Percentiles rank a stretch among this genome's conserved stretches.
Evolutionary conservation across 768 basidiomycete species (phyloP).

Genomic region (Gloeopeniophorella convolvens): DNA sequence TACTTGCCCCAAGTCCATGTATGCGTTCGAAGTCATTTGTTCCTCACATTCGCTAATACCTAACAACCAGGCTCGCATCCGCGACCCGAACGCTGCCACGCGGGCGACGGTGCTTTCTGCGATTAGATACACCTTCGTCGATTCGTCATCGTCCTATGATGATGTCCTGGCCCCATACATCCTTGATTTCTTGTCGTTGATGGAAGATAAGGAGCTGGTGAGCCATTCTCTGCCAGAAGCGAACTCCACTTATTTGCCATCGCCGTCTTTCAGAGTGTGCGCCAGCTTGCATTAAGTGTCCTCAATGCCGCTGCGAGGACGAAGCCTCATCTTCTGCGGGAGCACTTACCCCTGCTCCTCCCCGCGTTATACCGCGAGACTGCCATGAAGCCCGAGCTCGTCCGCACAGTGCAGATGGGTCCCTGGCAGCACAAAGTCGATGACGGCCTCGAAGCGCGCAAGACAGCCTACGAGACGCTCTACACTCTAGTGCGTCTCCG

Average conservation of each 20-base stretch:
- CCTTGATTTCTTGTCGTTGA: conserved; percentile 85
- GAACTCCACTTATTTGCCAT: not conserved
- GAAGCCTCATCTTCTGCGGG: conserved; percentile 86
- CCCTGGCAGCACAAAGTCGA: conserved; percentile 97
- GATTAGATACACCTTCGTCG: conserved; percentile 86
- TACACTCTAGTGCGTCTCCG: conserved; percentile 76
- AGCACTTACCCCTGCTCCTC: conserved; percentile 69
- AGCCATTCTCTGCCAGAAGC: conserved; percentile 27
- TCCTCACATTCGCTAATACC: conserved; percentile 4
- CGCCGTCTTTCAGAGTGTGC: conserved; percentile 59
- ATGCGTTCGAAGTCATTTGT: conserved; percentile 22
- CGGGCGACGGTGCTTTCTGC: conserved; percentile 89
- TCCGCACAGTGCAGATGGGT: conserved; percentile 93
- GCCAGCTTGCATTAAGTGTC: conserved; percentile 82
- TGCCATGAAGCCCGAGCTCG: conserved; percentile 64
- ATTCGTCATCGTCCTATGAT: conserved; percentile 80
- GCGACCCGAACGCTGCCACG: conserved; percentile 60
- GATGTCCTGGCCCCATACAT: conserved; percentile 84
- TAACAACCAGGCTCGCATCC: conserved; percentile 50
- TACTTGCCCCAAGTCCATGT: conserved; percentile 93
- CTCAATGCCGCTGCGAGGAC: conserved; percentile 93
- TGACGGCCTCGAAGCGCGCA: conserved; percentile 92
- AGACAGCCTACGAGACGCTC: conserved; percentile 96
- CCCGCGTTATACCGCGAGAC: conserved; percentile 88
- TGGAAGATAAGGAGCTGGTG: conserved; percentile 86